Evolutionary conservation across 805 yeast genomes (phyloP).

Genomic region (Candida xyloterini): DNA sequence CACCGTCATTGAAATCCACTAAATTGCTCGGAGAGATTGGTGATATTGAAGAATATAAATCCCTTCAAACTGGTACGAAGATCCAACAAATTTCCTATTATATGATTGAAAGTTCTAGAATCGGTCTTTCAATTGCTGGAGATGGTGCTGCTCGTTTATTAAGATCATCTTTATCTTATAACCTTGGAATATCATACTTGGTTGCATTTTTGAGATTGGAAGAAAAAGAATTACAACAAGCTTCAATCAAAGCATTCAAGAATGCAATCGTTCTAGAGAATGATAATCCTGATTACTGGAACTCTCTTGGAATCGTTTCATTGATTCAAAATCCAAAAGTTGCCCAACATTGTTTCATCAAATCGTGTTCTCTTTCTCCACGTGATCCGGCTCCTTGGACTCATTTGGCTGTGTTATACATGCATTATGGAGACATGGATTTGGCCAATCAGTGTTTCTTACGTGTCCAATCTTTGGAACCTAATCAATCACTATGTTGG

Average conservation of each 20-base stretch:
- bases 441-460: constrained; percentile 71
- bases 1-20: not conserved
- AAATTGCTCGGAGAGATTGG: constrained; percentile 8
- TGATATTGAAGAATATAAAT: constrained; percentile 1
- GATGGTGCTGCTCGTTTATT: constrained; percentile 43
- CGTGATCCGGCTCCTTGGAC: constrained; percentile 73
- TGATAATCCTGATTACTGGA: constrained; percentile 73
- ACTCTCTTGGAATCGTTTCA: constrained; percentile 75
- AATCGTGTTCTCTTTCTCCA: constrained; percentile 68
- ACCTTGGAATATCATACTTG: constrained; percentile 66
- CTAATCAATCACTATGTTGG: constrained; percentile 77
- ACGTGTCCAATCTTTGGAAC: constrained; percentile 78
- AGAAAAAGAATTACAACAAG: constrained; percentile 36
- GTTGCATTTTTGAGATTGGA: constrained; percentile 38
- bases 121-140: constrained; percentile 39
- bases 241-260: constrained; percentile 57
- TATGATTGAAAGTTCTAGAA: constrained; percentile 45
- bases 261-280: constrained; percentile 71
- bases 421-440: constrained; percentile 62
- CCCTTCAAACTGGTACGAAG: constrained; percentile 30
- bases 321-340: constrained; percentile 62
- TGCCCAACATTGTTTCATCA: constrained; percentile 90
- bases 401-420: constrained; percentile 74
- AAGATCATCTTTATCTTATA: constrained; percentile 56
- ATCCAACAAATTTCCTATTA: constrained; percentile 24